phyloP scores from a whole-genome alignment of 495 filamentous ascomycete species.

The Podospora bellae-mahoneyi region DNA sequence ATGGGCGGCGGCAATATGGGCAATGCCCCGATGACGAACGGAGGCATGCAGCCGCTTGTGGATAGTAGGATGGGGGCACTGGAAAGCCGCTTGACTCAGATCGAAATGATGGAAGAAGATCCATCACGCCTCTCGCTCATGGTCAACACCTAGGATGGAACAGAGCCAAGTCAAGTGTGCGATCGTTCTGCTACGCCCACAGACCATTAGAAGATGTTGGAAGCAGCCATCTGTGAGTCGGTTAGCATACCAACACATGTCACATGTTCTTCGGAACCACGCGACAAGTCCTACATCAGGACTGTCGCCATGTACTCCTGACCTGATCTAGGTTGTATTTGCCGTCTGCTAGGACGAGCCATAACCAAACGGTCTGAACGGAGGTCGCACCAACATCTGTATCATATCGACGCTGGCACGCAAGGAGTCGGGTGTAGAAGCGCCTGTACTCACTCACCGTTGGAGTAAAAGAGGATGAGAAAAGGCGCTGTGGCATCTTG shows the following conservation, averaged over 20 bases:
- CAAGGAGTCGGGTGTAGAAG: background rate
- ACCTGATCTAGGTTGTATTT: background rate
- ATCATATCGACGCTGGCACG: background rate
- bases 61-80: slow-evolving; percentile 40
- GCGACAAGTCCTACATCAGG: background rate
- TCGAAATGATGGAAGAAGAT: slow-evolving; percentile 51
- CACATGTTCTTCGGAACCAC: background rate
- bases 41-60: slow-evolving; percentile 33
- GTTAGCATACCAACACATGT: background rate
- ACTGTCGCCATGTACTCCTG: background rate
- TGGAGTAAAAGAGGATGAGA: background rate
- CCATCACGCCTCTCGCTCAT: slow-evolving; percentile 31
- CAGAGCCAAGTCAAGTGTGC: background rate
- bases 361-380: background rate
- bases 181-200: no score
- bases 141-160: slow-evolving; percentile 26
- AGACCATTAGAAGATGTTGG: background rate
- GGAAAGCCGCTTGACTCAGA: slow-evolving; percentile 39
- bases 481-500: background rate
- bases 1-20: slow-evolving; percentile 33
- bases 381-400: background rate
- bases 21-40: slow-evolving; percentile 27
- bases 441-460: background rate
- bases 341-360: slow-evolving; percentile 6
- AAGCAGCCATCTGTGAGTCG: background rate